Evolutionary conservation across 371 early-diverging fungal species (phyloP), one percentile per base, ranked within the genome.

Genomic region (Enterospora canceri): DNA sequence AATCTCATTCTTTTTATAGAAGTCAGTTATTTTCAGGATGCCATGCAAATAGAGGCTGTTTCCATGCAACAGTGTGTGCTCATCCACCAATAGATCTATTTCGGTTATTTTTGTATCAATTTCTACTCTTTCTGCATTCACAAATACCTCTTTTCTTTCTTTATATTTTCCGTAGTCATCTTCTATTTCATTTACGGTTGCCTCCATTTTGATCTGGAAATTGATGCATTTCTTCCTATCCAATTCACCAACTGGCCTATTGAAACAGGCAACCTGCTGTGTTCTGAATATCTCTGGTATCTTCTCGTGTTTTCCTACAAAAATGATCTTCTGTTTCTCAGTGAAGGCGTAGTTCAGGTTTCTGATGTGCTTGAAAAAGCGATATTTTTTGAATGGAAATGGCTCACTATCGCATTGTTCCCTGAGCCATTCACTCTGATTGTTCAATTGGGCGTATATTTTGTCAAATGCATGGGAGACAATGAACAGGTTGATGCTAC

Each of bases 361-460:
- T 4, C 46, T 50, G 8, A 49, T 2, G 21, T 26, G 30, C 8
- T 12, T 23, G 2, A 67, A 35, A 54, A 53, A 32, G 8, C 3
- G 23, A 33, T 59, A 59, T 54, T 67, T 19, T n/a, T 40, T 50
- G 2, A 67, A 8, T 5, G 67, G 67, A 54, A 67, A 67, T 2
- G 67, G 67, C 46, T 67, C 67, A 12, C 3, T 8, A 19, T 30
- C 19, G 16, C 58, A 40, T 3, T 30, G 30, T 18, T 12, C 49
- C 23, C 60, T 47, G 2, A 67, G 19, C 67, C 67, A 67, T 19
- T 67, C 67, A 15, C 31, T 67, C 21, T 67, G 67, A 18, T 32
- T 12, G 34, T 67, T 67, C 26, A 67, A 8, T n/a, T 21, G 62
- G 2, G 29, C 2, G 8, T 61, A 18, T 21, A 67, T 47, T 24